A percentile compares a stretch with the other conserved stretches of the same genome.
Conservation (phyloP, 1,284 basidiomycete species). For the Rugiboletus extremiorientalis region DNA sequence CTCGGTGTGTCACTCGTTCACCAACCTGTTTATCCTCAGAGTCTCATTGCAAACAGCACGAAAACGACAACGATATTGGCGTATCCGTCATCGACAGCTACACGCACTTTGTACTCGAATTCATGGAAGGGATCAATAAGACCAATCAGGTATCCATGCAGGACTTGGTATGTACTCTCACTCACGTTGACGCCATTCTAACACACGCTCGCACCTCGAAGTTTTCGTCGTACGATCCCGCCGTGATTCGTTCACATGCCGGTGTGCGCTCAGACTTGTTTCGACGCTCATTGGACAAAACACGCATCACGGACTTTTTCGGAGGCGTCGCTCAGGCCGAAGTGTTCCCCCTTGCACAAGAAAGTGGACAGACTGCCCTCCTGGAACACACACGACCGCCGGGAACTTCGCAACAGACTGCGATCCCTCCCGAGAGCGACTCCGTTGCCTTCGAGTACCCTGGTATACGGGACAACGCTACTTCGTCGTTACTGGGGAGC, state of each 20-base stretch:
- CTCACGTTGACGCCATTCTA: not conserved
- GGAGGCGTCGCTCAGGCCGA: constrained; percentile 90
- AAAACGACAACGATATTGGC: constrained; percentile 91
- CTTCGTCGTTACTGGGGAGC: not conserved
- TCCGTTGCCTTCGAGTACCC: not conserved
- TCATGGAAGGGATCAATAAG: constrained; percentile 92
- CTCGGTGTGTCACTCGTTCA: constrained; percentile 61
- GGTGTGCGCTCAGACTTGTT: constrained; percentile 89
- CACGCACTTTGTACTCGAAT: constrained; percentile 90
- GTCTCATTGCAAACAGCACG: constrained; percentile 58
- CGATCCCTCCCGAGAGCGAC: not conserved
- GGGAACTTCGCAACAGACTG: not conserved
- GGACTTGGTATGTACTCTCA: constrained; percentile 67
- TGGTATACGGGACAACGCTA: not conserved
- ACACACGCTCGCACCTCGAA: constrained; percentile 31
- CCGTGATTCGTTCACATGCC: constrained; percentile 79
- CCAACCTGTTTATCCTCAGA: not conserved
- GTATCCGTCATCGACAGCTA: constrained; percentile 95
- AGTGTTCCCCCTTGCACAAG: constrained; percentile 34
- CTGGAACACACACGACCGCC: not conserved
- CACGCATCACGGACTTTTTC: constrained; percentile 93
- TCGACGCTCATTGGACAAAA: constrained; percentile 60
- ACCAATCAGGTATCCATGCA: constrained; percentile 80
- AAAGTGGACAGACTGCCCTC: not conserved
- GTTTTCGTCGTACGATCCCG: constrained; percentile 81